Evolutionary conservation across 768 basidiomycete species (phyloP).

Genomic region (Rickenella mellea): DNA sequence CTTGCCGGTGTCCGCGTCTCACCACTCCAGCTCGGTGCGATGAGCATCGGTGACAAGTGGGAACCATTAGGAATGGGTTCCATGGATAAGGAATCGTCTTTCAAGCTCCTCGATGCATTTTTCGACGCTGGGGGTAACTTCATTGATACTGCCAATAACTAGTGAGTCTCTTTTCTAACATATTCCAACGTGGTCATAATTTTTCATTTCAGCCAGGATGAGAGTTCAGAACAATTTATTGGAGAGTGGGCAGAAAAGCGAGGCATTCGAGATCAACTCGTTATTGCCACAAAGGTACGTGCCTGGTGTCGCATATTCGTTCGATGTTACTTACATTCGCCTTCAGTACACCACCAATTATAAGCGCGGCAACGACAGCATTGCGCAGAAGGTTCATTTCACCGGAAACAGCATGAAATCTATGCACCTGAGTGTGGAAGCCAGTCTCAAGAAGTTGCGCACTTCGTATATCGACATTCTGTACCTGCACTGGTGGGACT

Average conservation of each 20-base stretch:
- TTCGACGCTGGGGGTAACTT: constrained; percentile 32
- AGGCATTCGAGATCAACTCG: constrained; percentile 27
- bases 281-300: constrained; percentile 18
- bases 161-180: constrained; percentile 13
- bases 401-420: constrained; percentile 40
- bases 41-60: constrained; percentile 17
- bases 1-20: constrained; percentile 17
- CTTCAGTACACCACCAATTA: constrained; percentile 17
- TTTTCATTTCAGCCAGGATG: constrained; percentile 12
- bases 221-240: constrained; percentile 23
- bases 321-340: not conserved
- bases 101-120: constrained; percentile 32
- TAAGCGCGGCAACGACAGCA: constrained; percentile 9
- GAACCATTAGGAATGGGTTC: constrained; percentile 15
- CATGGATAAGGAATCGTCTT: constrained; percentile 27
- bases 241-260: constrained; percentile 32
- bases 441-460: constrained; percentile 35
- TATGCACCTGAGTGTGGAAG: constrained; percentile 29
- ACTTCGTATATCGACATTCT: constrained; percentile 39
- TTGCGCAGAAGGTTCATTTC: constrained; percentile 28
- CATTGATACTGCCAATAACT: constrained; percentile 32
- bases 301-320: not conserved
- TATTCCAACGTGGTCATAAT: not conserved
- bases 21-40: constrained; percentile 17
- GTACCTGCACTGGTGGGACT: constrained; percentile 43